Percentiles rank a stretch among this genome's conserved stretches.
Conservation (phyloP, 2,329 filamentous ascomycete genomes). For the Fusarium austroafricanum region DNA sequence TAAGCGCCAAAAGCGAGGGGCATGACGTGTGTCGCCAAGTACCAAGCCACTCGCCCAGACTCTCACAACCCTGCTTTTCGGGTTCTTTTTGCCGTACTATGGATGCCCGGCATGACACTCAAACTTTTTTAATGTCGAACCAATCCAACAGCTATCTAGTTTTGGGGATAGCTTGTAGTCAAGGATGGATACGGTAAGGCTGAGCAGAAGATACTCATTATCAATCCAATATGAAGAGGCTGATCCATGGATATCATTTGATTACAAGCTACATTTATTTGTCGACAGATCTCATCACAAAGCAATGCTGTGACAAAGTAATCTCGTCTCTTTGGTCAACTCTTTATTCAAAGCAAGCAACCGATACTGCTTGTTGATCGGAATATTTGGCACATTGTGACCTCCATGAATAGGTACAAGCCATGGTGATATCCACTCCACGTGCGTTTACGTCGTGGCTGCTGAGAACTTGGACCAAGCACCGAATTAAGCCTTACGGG, state of each 20-base stretch:
- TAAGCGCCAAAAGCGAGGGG: constrained; percentile 44
- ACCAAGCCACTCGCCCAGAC: constrained; percentile 48
- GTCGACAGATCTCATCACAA: not conserved
- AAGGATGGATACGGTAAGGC: constrained; percentile 5
- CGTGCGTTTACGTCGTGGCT: constrained; percentile 15
- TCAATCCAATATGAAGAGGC: not conserved
- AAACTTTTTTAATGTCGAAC: not conserved
- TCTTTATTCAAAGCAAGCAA: not conserved
- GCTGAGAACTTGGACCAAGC: constrained; percentile 14
- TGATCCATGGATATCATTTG: not conserved
- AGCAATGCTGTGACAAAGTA: not conserved
- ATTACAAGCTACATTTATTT: not conserved
- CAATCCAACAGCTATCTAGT: not conserved
- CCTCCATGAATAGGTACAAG: constrained; percentile 4
- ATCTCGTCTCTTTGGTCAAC: not conserved
- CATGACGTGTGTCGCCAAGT: constrained; percentile 49
- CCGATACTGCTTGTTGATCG: constrained; percentile 24
- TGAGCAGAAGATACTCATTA: not conserved
- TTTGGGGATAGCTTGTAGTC: not conserved
- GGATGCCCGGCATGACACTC: constrained; percentile 22
- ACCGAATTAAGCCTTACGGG: constrained; percentile 4
- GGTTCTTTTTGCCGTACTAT: constrained; percentile 38
- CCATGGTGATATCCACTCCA: constrained; percentile 17
- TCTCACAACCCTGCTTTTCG: constrained; percentile 45
- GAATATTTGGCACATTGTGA: constrained; percentile 22